Evolutionary conservation across 352 stramenopile species (phyloP).

Genomic region (Phytophthora fragariae): DNA sequence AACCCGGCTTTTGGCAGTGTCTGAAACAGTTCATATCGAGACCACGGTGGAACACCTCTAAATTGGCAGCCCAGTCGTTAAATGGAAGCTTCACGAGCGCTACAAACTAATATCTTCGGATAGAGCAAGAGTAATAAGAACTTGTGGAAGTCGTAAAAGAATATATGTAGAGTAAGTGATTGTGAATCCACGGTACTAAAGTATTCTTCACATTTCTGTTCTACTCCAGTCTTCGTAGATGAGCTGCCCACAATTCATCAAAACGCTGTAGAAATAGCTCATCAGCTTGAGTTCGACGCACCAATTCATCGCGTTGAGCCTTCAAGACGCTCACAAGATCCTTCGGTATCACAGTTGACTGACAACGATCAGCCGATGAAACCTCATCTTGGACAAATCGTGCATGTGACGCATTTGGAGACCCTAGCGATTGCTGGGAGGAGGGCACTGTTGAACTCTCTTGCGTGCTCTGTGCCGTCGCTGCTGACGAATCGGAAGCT

Average conservation of each 20-base stretch:
- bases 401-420: neutral
- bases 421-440: neutral
- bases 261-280: no score
- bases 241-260: no score
- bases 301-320: neutral
- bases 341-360: neutral
- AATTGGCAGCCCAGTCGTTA: neutral
- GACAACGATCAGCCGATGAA: neutral
- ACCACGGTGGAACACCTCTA: neutral
- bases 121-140: no score
- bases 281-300: no score
- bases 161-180: no score
- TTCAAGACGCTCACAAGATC: neutral
- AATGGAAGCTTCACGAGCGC: neutral
- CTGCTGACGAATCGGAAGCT: neutral
- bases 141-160: no score
- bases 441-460: neutral
- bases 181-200: no score
- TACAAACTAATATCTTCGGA: neutral
- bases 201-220: no score
- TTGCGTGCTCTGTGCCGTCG: neutral
- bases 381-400: neutral
- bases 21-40: neutral
- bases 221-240: no score
- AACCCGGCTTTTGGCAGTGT: neutral